A percentile compares a stretch with the other conserved stretches of the same genome.
Conservation (phyloP, 2,329 filamentous ascomycete genomes). For the Monosporascus ibericus region DNA sequence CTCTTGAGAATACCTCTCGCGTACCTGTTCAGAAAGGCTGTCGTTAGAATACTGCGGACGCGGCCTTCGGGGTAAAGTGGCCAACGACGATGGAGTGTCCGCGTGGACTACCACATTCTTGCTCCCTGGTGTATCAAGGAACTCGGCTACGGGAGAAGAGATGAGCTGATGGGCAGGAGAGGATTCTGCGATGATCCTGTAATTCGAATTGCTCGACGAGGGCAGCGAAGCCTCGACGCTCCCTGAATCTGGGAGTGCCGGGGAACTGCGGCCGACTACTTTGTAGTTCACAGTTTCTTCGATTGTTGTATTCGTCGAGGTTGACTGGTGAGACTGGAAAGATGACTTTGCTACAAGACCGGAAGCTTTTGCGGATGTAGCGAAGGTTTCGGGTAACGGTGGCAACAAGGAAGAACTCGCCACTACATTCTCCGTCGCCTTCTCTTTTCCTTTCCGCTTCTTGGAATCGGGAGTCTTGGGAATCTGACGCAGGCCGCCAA, state of each 20-base stretch:
- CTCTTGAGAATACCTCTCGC: constrained; percentile 52
- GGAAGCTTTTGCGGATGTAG: constrained; percentile 13
- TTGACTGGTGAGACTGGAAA: constrained; percentile 32
- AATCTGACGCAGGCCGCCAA: constrained; percentile 50
- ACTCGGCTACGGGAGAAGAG: constrained; percentile 28
- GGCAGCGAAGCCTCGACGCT: constrained; percentile 32
- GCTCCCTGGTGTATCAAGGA: constrained; percentile 27
- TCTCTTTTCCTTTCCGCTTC: constrained; percentile 4
- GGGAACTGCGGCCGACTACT: constrained; percentile 43
- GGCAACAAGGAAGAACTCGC: constrained; percentile 22
- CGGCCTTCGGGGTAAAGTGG: constrained; percentile 20
- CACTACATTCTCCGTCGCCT: constrained; percentile 34
- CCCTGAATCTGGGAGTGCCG: constrained; percentile 31
- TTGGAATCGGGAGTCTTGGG: constrained; percentile 34
- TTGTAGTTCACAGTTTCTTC: constrained; percentile 49
- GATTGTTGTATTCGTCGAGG: constrained; percentile 36
- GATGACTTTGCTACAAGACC: constrained; percentile 29
- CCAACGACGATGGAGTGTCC: constrained; percentile 31
- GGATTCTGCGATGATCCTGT: constrained; percentile 44
- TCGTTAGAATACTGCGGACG: constrained; percentile 27
- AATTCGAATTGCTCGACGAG: constrained; percentile 43
- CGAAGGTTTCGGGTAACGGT: constrained; percentile 22
- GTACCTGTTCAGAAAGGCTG: constrained; percentile 25
- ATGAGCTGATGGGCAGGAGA: constrained; percentile 38
- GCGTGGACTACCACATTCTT: constrained; percentile 50